Conservation (phyloP, 805 yeast genomes). For the Barnettozyma wickerhamii region DNA sequence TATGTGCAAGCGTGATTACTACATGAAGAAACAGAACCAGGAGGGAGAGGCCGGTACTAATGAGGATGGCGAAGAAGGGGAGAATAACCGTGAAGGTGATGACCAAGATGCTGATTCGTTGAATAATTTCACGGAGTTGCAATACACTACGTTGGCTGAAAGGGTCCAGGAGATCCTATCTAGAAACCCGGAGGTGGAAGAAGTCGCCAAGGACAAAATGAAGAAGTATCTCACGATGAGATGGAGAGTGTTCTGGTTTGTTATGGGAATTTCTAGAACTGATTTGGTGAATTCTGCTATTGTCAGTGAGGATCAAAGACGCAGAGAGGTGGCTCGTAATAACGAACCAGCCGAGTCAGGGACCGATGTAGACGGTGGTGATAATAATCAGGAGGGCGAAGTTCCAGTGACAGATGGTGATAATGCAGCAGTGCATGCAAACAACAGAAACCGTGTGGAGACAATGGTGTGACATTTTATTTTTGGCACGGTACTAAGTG, state of each 20-base stretch:
- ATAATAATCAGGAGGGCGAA: neutral
- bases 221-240: constrained; percentile 27
- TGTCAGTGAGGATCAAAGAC: constrained; percentile 29
- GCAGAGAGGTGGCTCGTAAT: constrained; percentile 15
- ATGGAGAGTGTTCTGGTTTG: constrained; percentile 43
- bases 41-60: no score
- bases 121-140: constrained; percentile 28
- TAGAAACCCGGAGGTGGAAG: constrained; percentile 42
- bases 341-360: neutral
- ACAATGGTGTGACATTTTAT: constrained; percentile 9
- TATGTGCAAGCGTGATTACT: constrained; percentile 70
- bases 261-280: constrained; percentile 48
- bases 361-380: neutral
- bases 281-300: constrained; percentile 54
- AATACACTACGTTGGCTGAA: constrained; percentile 37
- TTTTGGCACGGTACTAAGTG: neutral
- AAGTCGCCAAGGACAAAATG: constrained; percentile 37
- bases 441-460: constrained; percentile 12
- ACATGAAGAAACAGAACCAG: constrained; percentile 27
- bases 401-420: neutral
- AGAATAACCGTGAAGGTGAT: constrained; percentile 21
- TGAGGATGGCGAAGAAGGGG: constrained; percentile 9
- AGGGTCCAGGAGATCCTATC: constrained; percentile 37
- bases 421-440: neutral
- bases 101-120: constrained; percentile 14